phyloP scores from a whole-genome alignment of 495 filamentous ascomycete species.

The Extremus antarcticus region DNA sequence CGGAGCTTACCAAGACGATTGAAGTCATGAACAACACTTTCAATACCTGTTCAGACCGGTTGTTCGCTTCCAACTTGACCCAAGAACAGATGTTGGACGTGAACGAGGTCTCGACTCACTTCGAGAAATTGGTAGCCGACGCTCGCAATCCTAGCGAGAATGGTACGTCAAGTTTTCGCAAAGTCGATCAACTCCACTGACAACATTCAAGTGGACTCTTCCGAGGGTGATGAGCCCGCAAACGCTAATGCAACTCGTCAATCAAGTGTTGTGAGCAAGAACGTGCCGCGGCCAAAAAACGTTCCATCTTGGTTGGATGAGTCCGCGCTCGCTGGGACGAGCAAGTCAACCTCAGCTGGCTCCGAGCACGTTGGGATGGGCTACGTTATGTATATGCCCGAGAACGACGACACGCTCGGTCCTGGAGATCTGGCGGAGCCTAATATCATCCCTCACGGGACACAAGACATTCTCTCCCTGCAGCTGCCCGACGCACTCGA shows the following conservation, averaged over 20 bases:
- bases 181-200: no score
- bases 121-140: constrained; percentile 38
- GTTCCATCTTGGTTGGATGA: constrained; percentile 18
- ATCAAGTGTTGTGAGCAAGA: neutral
- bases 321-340: neutral
- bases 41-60: constrained; percentile 53
- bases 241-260: no score
- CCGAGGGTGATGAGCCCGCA: no score
- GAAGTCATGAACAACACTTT: constrained; percentile 67
- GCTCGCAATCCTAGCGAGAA: constrained; percentile 29
- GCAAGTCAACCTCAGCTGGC: neutral
- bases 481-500: neutral
- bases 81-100: constrained; percentile 29
- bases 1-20: constrained; percentile 52
- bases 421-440: neutral
- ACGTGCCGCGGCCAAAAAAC: constrained; percentile 26
- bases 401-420: neutral
- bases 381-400: neutral
- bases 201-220: no score
- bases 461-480: neutral
- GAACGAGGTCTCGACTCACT: constrained; percentile 35
- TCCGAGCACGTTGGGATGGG: neutral
- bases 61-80: constrained; percentile 38
- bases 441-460: neutral
- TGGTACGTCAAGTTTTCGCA: neutral